phyloP scores from a whole-genome alignment of 2,329 filamentous ascomycete genomes.

The Cadophora malorum region DNA sequence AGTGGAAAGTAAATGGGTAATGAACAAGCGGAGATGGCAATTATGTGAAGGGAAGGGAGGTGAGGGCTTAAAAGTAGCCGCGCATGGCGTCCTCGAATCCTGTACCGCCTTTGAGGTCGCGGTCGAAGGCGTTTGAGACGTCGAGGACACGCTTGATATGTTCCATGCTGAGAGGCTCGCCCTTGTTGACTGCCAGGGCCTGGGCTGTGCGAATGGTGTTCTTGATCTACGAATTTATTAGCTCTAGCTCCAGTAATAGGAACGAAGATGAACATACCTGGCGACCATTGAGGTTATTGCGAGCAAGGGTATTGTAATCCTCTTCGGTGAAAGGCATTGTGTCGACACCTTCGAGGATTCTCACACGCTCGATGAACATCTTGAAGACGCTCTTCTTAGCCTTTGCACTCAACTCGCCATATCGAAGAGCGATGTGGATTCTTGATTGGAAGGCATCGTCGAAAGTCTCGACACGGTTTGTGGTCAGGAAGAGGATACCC shows the following conservation, averaged over 20 bases:
- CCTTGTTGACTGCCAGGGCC: constrained; percentile 79
- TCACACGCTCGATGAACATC: constrained; percentile 79
- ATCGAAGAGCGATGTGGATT: constrained; percentile 84
- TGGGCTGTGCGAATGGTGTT: constrained; percentile 86
- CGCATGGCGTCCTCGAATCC: constrained; percentile 87
- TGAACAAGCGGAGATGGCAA: neutral
- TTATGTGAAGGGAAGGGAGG: neutral
- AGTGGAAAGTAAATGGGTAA: neutral
- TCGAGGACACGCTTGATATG: constrained; percentile 86
- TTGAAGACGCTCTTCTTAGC: constrained; percentile 83
- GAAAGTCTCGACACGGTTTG: constrained; percentile 86
- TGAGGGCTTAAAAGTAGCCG: constrained; percentile 63
- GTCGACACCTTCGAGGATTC: constrained; percentile 65
- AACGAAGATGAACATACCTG: constrained; percentile 54
- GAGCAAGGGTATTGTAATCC: constrained; percentile 70
- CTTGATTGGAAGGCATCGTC: constrained; percentile 90
- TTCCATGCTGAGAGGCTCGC: constrained; percentile 73
- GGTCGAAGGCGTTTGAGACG: constrained; percentile 81
- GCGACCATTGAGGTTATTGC: constrained; percentile 72
- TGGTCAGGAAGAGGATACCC: constrained; percentile 88
- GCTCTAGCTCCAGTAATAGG: constrained; percentile 30
- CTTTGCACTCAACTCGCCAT: constrained; percentile 74
- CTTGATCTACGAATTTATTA: constrained; percentile 69
- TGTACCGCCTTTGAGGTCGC: constrained; percentile 79
- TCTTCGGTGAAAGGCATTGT: constrained; percentile 68